Conservation (phyloP, 2,329 filamentous ascomycete genomes). For the Alternaria longipes region DNA sequence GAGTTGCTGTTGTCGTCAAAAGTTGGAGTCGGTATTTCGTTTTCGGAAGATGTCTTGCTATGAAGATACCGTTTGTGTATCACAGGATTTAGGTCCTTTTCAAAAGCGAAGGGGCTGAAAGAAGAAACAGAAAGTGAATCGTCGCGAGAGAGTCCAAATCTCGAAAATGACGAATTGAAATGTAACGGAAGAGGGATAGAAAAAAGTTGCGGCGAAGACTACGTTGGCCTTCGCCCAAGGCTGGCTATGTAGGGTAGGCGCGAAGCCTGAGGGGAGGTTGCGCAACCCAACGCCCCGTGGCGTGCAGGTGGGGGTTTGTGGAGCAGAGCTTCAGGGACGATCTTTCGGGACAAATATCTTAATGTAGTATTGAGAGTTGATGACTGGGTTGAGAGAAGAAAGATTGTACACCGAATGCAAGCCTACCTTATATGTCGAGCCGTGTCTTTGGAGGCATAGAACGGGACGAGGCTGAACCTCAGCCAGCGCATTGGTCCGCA, state of each 20-base stretch:
- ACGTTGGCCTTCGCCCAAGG: neutral
- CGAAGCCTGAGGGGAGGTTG: too few species aligned
- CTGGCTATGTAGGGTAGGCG: neutral
- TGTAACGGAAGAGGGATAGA: too few species aligned
- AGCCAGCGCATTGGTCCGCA: neutral
- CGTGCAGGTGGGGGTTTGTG: too few species aligned
- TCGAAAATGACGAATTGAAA: too few species aligned
- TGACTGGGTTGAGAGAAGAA: too few species aligned
- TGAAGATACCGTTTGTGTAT: neutral
- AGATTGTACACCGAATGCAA: too few species aligned
- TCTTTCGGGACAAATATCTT: too few species aligned
- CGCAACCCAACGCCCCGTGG: too few species aligned
- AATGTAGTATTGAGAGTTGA: too few species aligned
- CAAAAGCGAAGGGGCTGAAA: neutral
- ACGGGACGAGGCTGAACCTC: neutral
- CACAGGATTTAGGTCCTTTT: neutral
- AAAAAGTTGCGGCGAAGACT: neutral
- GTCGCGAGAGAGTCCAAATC: neutral
- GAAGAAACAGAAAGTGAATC: neutral
- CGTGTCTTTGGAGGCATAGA: neutral
- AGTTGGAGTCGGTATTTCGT: neutral
- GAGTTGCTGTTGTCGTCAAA: neutral
- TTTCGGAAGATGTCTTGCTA: neutral
- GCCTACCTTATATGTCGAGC: too few species aligned
- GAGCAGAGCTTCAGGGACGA: too few species aligned